Base-by-base conservation (phyloP, 208 protist genomes). In the Tritrichomonas foetus region DNA sequence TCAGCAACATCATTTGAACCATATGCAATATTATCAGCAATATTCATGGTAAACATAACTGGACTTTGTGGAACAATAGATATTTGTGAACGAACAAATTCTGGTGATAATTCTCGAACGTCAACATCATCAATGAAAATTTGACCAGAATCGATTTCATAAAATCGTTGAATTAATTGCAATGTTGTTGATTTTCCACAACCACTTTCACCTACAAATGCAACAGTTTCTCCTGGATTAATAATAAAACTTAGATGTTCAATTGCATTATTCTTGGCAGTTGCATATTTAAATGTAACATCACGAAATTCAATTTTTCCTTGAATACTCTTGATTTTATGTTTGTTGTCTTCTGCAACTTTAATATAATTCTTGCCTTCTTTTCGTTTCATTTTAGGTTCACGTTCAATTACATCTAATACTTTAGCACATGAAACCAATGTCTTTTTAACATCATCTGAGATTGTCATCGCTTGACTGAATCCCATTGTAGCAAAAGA, bases 41-140 rank as follows among this genome's bases (percentile, higher is more conserved):
- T 94, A 0, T 93, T 95, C n/a, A 82, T 93, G 14, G 72, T 39
- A 95, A 99, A 99, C 13, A 99, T 96, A n/a, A 98, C 96, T 25
- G 97, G 97, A 95, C 99, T 98, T 95, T 99, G 98, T n/a, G 97
- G 97, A 44, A 99, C 97, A 33, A 99, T 96, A 27, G 97, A 97
- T 78, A 99, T 97, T 93, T 96, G 94, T 94, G 95, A 94, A 74
- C 97, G 97, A 55, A 99, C 82, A 64, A 95, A 98, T 27, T 94
- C 92, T 49, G 98, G 94, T 94, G 97, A 95, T 82, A 98, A 93
- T 30, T 82, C 53, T 8, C 89, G 61, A 27, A 99, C 94, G 84
- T 98, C 96, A 95, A 98, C 97, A 3, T 97, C 98, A 94, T 99
- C 98, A 49, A 99, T 93, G 61, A 97, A 94, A 89, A 99, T 96